phyloP scores from a whole-genome alignment of 1,284 basidiomycete species.

The Bondarzewia mesenterica region DNA sequence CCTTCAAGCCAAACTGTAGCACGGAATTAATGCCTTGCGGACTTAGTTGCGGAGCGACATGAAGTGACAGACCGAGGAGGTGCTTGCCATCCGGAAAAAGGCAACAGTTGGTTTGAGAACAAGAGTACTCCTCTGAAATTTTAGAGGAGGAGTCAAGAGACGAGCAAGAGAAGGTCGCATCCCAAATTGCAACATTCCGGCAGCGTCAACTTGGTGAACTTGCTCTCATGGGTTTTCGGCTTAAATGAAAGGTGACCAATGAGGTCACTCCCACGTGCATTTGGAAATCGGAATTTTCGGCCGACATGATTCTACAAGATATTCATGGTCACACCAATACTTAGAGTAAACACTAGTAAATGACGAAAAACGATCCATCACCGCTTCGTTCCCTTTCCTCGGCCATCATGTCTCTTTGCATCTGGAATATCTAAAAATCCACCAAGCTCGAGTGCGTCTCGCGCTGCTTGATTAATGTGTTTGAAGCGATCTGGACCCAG shows the following conservation, averaged over 20 bases:
- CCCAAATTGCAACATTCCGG: no score
- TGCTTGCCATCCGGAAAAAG: conserved; percentile 3
- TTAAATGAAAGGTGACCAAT: neutral
- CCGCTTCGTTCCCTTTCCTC: conserved; percentile 5
- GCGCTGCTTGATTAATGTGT: conserved; percentile 84
- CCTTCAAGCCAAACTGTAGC: conserved; percentile 64
- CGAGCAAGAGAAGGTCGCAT: neutral
- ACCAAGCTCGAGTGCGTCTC: conserved; percentile 79
- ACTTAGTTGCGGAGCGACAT: neutral
- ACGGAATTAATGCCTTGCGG: neutral
- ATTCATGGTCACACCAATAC: no score
- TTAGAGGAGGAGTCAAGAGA: neutral
- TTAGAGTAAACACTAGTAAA: no score
- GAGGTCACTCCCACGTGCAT: neutral
- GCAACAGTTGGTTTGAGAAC: neutral
- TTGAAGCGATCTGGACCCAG: conserved; percentile 88
- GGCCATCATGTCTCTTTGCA: conserved; percentile 2
- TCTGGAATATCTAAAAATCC: conserved; percentile 53
- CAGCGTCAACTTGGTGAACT: no score
- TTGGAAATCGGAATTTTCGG: no score
- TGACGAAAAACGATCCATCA: no score
- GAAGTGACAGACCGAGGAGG: neutral
- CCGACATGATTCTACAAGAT: no score
- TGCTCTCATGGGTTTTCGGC: neutral
- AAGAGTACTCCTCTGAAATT: neutral